Percentiles rank a stretch among this genome's conserved stretches.
These are phyloP conservation scores for Aspergillus heteromorphus DNA, from an alignment of 495 filamentous ascomycete species.

Conservation along the genomic window DNA sequence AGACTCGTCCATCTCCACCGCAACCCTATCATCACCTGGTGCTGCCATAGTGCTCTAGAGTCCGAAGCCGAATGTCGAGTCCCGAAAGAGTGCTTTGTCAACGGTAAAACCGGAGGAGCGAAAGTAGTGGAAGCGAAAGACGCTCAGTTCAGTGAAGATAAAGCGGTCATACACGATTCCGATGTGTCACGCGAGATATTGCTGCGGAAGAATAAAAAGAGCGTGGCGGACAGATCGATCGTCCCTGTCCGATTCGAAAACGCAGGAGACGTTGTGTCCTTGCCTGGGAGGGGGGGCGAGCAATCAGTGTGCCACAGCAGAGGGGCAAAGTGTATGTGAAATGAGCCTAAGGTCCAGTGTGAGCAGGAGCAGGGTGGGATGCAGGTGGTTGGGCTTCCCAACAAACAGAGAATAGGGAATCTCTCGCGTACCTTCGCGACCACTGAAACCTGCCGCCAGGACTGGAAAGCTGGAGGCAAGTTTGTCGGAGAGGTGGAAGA, in stretches of 20 bases:
- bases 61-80: neutral
- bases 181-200: neutral
- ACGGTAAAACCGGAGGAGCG: neutral
- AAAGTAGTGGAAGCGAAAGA: conserved; percentile 6
- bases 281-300: neutral
- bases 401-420: neutral
- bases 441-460: conserved; percentile 5
- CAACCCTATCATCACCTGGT: conserved; percentile 61
- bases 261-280: conserved; percentile 3
- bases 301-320: conserved; percentile 20
- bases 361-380: neutral
- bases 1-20: conserved; percentile 70
- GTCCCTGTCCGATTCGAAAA: conserved; percentile 14
- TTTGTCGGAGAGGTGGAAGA: conserved; percentile 7
- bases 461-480: conserved; percentile 6
- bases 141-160: conserved; percentile 8
- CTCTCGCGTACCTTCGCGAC: neutral
- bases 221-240: conserved; percentile 25
- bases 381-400: neutral
- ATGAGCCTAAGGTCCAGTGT: conserved; percentile 2
- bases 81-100: neutral
- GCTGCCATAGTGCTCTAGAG: conserved; percentile 52
- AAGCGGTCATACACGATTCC: conserved; percentile 2
- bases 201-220: conserved; percentile 19
- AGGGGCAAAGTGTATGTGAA: conserved; percentile 21